phyloP scores from a whole-genome alignment of 768 basidiomycete species.

The Collybia mongolica region DNA sequence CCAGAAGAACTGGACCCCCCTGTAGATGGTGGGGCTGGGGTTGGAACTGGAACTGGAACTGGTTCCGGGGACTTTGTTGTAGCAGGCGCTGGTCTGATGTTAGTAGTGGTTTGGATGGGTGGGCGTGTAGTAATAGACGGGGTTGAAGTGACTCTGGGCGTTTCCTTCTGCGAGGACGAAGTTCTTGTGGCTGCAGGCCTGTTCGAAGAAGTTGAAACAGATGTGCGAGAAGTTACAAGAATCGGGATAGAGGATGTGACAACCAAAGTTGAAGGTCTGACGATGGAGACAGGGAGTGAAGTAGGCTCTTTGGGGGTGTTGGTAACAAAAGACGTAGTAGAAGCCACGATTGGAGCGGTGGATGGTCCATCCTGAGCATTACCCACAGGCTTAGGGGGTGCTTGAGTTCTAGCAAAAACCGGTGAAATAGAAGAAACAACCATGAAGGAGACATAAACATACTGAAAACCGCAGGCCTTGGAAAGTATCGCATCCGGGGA shows the following conservation, averaged over 20 bases:
- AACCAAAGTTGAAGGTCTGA: too few species aligned
- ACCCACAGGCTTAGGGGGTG: background rate
- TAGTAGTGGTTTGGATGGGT: slow-evolving; percentile 10
- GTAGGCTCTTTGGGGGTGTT: background rate
- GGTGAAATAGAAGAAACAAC: too few species aligned
- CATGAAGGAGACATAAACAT: slow-evolving; percentile 2
- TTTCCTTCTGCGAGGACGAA: slow-evolving; percentile 8
- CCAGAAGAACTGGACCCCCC: slow-evolving; percentile 6
- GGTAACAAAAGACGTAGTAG: slow-evolving; percentile 11
- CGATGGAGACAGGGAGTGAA: too few species aligned
- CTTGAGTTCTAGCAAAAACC: background rate
- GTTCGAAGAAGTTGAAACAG: background rate
- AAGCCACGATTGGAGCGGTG: slow-evolving; percentile 10
- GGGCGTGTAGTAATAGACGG: slow-evolving; percentile 12
- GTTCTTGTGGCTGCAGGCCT: slow-evolving; percentile 12
- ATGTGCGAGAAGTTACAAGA: too few species aligned
- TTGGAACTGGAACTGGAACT: slow-evolving; percentile 10
- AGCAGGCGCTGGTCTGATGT: slow-evolving; percentile 13
- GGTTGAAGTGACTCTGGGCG: slow-evolving; percentile 10
- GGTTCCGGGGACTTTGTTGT: slow-evolving; percentile 15
- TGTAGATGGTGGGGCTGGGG: slow-evolving; percentile 10
- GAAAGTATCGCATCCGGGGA: slow-evolving; percentile 34
- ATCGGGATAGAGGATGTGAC: too few species aligned
- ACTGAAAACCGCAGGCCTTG: slow-evolving; percentile 38
- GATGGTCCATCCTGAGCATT: slow-evolving; percentile 4